Percentiles rank a stretch among this genome's conserved stretches.
Evolutionary conservation across 345 rosid genomes (phyloP).

Genomic region (Aquilaria yunnanensis): DNA sequence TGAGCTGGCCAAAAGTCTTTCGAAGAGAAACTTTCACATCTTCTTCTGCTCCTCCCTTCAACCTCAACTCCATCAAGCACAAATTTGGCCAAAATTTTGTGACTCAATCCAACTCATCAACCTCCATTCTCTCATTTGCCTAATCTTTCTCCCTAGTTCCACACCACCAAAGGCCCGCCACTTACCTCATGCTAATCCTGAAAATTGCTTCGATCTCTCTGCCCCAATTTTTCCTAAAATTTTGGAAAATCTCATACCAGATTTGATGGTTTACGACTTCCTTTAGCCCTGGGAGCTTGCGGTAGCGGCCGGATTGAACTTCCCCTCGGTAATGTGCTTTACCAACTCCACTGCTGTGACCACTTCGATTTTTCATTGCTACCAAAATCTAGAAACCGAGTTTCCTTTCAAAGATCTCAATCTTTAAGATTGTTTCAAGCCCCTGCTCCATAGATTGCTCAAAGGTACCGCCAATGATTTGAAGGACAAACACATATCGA

Average conservation of each 20-base stretch:
- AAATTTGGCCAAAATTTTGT: constrained; percentile 7
- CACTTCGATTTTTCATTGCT: background rate
- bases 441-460: background rate
- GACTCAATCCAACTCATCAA: constrained; percentile 27
- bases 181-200: constrained; percentile 26
- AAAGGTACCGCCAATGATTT: background rate
- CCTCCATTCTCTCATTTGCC: constrained; percentile 24
- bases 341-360: background rate
- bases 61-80: constrained; percentile 16
- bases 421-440: background rate
- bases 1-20: constrained; percentile 32
- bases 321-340: constrained; percentile 24
- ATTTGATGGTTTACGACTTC: constrained; percentile 29
- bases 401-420: constrained; percentile 15
- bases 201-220: constrained; percentile 25
- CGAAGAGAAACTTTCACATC: constrained; percentile 19
- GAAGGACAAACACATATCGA: background rate
- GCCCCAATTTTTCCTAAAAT: constrained; percentile 17
- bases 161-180: constrained; percentile 38
- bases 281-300: constrained; percentile 32
- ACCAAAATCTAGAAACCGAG: background rate
- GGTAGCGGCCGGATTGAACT: constrained; percentile 12
- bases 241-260: constrained; percentile 14
- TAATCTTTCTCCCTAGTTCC: constrained; percentile 35
- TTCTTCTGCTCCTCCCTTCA: constrained; percentile 32